These are phyloP conservation scores for Stagonosporopsis tanaceti DNA, from an alignment of 2,329 filamentous ascomycete genomes.

Conservation along the genomic window DNA sequence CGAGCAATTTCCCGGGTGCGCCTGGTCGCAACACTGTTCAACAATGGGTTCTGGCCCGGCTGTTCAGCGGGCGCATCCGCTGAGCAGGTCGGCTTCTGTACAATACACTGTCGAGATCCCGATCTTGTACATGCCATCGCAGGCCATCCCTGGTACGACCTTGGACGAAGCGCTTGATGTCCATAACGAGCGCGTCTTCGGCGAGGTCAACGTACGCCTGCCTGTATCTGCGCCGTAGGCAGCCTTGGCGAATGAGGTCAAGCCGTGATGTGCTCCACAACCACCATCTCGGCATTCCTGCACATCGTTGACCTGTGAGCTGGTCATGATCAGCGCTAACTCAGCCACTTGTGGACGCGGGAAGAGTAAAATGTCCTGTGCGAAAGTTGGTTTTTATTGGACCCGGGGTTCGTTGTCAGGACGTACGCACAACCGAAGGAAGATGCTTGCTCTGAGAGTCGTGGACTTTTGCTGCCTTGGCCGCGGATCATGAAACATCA, in stretches of 20 bases:
- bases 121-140: slow-evolving; percentile 13
- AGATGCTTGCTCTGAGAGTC: slow-evolving; percentile 17
- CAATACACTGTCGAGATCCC: slow-evolving; percentile 13
- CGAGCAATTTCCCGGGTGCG: slow-evolving; percentile 4
- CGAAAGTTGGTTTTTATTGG: slow-evolving; percentile 11
- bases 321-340: slow-evolving; percentile 15
- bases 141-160: slow-evolving; percentile 18
- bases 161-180: slow-evolving; percentile 23
- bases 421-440: slow-evolving; percentile 4
- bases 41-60: slow-evolving; percentile 20
- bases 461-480: slow-evolving; percentile 12
- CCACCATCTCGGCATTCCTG: slow-evolving; percentile 28
- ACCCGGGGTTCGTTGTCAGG: slow-evolving; percentile 6
- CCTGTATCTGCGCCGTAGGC: slow-evolving; percentile 20
- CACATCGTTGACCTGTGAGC: slow-evolving; percentile 6
- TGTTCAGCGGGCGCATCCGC: slow-evolving; percentile 29
- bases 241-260: slow-evolving; percentile 28
- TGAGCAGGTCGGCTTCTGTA: slow-evolving; percentile 9
- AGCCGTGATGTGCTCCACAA: slow-evolving; percentile 33
- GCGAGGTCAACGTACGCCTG: slow-evolving; percentile 37
- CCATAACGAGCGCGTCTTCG: slow-evolving; percentile 35
- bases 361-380: slow-evolving; percentile 17
- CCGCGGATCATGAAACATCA: slow-evolving; percentile 27
- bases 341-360: slow-evolving; percentile 12
- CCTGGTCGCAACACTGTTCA: slow-evolving; percentile 18